A percentile compares a stretch with the other conserved stretches of the same genome.
Evolutionary conservation across 2,329 filamentous ascomycete species (phyloP).

Genomic region (Emmonsia crescens): DNA sequence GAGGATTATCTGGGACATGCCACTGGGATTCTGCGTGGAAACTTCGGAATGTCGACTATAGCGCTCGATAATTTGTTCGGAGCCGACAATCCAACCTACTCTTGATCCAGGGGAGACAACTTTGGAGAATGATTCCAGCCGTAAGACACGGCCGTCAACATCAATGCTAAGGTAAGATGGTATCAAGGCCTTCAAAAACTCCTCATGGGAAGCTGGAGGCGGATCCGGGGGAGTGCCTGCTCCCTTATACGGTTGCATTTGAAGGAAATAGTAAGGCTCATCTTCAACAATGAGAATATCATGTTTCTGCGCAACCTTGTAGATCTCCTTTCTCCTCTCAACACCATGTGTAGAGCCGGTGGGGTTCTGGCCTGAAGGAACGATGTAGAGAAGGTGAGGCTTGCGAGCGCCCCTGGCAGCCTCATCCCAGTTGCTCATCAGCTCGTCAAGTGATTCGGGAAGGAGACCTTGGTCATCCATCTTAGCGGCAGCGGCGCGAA

Average conservation of each 20-base stretch:
- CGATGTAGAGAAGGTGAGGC: constrained; percentile 58
- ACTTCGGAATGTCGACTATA: constrained; percentile 75
- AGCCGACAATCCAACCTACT: constrained; percentile 80
- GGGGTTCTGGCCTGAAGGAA: constrained; percentile 79
- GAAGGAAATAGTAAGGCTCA: constrained; percentile 89
- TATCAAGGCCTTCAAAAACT: constrained; percentile 62
- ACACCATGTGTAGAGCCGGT: constrained; percentile 71
- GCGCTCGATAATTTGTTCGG: constrained; percentile 70
- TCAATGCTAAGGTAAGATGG: constrained; percentile 73
- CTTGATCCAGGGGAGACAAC: constrained; percentile 74
- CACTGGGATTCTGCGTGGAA: constrained; percentile 73
- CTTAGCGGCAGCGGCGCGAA: constrained; percentile 49
- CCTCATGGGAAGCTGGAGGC: constrained; percentile 51
- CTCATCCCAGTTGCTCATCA: constrained; percentile 56
- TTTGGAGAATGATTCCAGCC: constrained; percentile 90
- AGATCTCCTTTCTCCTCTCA: constrained; percentile 59
- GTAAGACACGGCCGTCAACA: constrained; percentile 74
- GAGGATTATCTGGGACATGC: constrained; percentile 71
- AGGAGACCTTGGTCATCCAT: constrained; percentile 59
- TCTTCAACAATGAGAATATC: constrained; percentile 83
- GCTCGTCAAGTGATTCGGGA: constrained; percentile 49
- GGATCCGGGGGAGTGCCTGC: constrained; percentile 41
- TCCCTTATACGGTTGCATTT: constrained; percentile 63
- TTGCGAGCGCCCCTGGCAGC: constrained; percentile 47
- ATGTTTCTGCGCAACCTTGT: constrained; percentile 69